Evolutionary conservation across 164 flowering plant species (phyloP), one percentile per base, ranked within the genome.

Genomic region (Tinospora cordifolia): DNA sequence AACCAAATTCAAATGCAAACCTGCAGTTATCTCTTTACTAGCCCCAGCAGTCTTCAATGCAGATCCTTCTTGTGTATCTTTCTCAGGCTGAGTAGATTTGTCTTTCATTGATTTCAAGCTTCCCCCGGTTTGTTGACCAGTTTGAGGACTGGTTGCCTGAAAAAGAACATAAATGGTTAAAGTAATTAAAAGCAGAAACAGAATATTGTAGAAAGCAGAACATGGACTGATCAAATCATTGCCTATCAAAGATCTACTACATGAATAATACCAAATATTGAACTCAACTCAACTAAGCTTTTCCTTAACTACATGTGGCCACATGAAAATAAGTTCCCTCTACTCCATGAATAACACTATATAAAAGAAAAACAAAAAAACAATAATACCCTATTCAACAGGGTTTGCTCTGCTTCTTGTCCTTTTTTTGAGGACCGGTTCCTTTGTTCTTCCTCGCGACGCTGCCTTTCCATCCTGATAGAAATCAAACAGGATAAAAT

Each of bases 101-200:
- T 94, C 99, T 75, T 95, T 95, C 89, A 87, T 79, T 40, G 96
- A 87, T 80, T 95, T 95, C 82, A 88, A 72, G 81, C 85, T 90
- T 67, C 91, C 90, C 62, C 93, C 89, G 71, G 82, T 70, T 81
- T 83, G 89, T 69, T 80, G 90, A 71, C 78, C 84, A 64, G 92
- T 88, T 75, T 88, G 99, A 69, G 99, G 98, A 79, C 99, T 95
- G 40, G 94, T 85, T 46, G 97, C 98, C 99, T 95, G 71, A 60
- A 69, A 30, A 59, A 51, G 60, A 34, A 2, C 60, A 17, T 30
- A 49, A 57, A 68, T 17, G 40, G 36, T 24, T 15, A 67, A 54
- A 54, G 24, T 44, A 22, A 19, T 63, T 12, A 67, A 15, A 44
- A 30, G 74, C 49, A 65, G 66, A 8, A 21, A 17, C 8, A 30